phyloP scores from a whole-genome alignment of 371 early-diverging fungal genomes.

The Mucor lusitanicus region DNA sequence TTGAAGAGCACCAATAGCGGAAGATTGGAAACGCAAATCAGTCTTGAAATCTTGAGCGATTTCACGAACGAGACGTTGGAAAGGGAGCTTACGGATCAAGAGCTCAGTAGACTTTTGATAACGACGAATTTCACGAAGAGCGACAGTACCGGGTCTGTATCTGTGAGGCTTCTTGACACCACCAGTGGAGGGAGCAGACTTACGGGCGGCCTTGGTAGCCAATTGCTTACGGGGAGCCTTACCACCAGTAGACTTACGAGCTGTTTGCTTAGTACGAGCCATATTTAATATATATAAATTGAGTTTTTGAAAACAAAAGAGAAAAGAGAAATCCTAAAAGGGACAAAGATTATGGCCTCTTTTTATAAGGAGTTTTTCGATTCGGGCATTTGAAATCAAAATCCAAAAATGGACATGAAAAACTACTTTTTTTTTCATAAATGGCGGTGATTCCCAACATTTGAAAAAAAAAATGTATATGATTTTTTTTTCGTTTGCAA shows the following conservation, averaged over 20 bases:
- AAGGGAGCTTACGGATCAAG: conserved; percentile 99
- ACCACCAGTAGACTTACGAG: conserved; percentile 99
- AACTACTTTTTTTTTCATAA: conserved; percentile 11
- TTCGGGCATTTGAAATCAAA: conserved; percentile 14
- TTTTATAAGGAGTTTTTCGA: neutral
- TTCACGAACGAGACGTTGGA: conserved; percentile 97
- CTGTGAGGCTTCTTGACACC: conserved; percentile 85
- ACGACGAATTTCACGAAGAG: conserved; percentile 96
- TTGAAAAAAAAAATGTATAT: neutral
- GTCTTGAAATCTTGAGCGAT: conserved; percentile 98
- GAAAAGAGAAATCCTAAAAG: conserved; percentile 8
- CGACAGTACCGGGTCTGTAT: conserved; percentile 90
- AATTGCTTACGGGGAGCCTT: conserved; percentile 98
- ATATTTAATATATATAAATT: conserved; percentile 46
- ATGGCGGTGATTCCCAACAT: no score
- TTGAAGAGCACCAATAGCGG: conserved; percentile 98
- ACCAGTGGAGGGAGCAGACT: conserved; percentile 56
- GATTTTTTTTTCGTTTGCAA: no score
- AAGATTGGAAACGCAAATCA: conserved; percentile 97
- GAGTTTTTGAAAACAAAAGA: conserved; percentile 5
- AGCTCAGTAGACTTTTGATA: conserved; percentile 99
- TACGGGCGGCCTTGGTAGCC: conserved; percentile 91
- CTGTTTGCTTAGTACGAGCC: conserved; percentile 99
- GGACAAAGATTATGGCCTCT: neutral
- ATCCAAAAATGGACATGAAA: conserved; percentile 6